Base-by-base conservation (phyloP, 352 stramenopile genomes). In the Saprolegnia diclina region DNA sequence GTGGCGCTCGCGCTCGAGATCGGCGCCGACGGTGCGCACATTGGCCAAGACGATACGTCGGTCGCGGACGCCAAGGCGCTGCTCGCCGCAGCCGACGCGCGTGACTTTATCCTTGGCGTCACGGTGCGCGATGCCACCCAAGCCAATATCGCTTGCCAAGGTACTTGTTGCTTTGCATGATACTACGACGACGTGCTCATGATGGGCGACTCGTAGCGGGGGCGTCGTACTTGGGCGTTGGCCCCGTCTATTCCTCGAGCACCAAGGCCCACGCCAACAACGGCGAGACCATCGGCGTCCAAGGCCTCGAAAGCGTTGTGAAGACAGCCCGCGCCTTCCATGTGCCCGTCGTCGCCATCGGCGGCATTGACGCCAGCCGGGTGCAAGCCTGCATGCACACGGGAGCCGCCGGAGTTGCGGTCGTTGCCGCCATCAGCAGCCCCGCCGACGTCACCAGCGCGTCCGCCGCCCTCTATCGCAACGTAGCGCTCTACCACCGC, bases 261-360 rank as follows among this genome's bases (percentile, higher is more conserved):
- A 83, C 78, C 42, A 86, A 88, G 69, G 76, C 77, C 0, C 70
- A 80, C 11, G 80, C 80, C 18, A 88, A 88, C 67, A 76, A 84
- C 59, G 80, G 80, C 32, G 64, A 71, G 13, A 76, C 76, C 1
- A 85, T 88, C 38, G 76, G 76, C 0, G 67, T 88, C 7, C 56
- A 73, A 0, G 80, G 80, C 4, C 71, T 88, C 4, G 56, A 63
- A 6, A 74, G 74, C 0, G 40, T 66, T 0, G 72, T 73, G 1
- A 75, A 75, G 1, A 50, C 50, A 5, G 45, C 71, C 62, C 79
- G 76, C 42, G 65, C 55, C 3, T 69, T 57, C 26, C 5, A 69
- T 18, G 71, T 88, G 2, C 80, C 80, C 0, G 79, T 86, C 29
- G 83, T 79, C 52, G 80, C 80, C 4, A 85, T 88, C 32, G 80